These are phyloP conservation scores for Cladophialophora exuberans DNA, from an alignment of 2,329 filamentous ascomycete species.

Conservation along the genomic window DNA sequence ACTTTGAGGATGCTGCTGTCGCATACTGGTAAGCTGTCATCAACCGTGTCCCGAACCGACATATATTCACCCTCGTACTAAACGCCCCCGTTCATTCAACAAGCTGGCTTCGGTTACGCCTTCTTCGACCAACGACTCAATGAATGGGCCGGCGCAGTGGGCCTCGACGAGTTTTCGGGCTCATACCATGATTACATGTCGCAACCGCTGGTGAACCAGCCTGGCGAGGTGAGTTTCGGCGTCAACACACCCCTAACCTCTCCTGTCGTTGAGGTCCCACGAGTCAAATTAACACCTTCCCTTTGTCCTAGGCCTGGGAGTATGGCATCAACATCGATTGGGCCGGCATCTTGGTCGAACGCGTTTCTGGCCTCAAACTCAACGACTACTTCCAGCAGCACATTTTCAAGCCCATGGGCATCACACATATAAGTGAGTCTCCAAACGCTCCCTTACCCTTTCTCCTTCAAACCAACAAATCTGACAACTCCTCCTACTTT, in stretches of 20 bases:
- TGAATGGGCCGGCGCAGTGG: slow-evolving; percentile 49
- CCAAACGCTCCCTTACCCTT: too few relatives aligned
- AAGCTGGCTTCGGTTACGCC: slow-evolving; percentile 48
- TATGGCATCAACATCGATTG: slow-evolving; percentile 63
- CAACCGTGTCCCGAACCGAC: too few relatives aligned
- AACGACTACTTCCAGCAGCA: slow-evolving; percentile 55
- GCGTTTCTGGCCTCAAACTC: slow-evolving; percentile 48
- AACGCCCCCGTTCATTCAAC: background rate
- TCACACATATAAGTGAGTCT: slow-evolving; percentile 57
- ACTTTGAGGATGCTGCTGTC: slow-evolving; percentile 55
- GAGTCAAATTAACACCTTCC: too few relatives aligned
- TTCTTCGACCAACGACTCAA: slow-evolving; percentile 51
- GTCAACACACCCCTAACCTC: background rate
- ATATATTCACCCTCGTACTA: too few relatives aligned
- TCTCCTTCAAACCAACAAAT: too few relatives aligned
- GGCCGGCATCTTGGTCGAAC: slow-evolving; percentile 55
- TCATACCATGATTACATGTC: slow-evolving; percentile 50
- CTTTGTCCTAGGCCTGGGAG: slow-evolving; percentile 52
- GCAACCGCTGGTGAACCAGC: slow-evolving; percentile 64
- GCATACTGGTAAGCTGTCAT: slow-evolving; percentile 46
- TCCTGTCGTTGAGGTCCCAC: background rate
- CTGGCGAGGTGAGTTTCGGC: slow-evolving; percentile 51
- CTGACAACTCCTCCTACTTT: too few relatives aligned
- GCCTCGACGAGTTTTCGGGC: slow-evolving; percentile 62
- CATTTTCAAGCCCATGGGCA: slow-evolving; percentile 53